Evolutionary conservation across 257 asterid genomes (phyloP), one percentile per base, ranked within the genome.

Genomic region (Solanum microdontum): DNA sequence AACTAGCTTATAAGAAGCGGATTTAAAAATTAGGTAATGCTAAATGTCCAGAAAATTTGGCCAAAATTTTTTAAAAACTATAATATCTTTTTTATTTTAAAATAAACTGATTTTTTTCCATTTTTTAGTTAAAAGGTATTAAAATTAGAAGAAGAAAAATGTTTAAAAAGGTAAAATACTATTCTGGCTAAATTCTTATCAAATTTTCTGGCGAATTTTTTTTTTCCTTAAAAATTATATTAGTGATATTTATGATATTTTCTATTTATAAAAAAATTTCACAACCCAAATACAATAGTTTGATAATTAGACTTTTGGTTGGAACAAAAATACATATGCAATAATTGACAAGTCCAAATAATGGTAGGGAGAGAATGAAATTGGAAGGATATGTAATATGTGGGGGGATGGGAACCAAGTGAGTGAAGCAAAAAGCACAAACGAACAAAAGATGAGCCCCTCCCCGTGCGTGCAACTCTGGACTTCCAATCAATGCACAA

Each of bases 391-490:
- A 64, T 24, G 43, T 8, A 7, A 55, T 48, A 21, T 84, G 75
- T 34, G 48, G 87, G 45, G 86, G 87, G 85, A 88, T 84, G 84
- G 90, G 92, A 84, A 88, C 86, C 94, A 93, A 87, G 89, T 88
- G 87, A 84, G 58, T 84, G 87, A 84, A 84, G 87, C 87, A 84
- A 84, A 84, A 84, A 66, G 87, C 87, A 68, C 32, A 84, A 84
- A 70, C 51, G 66, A 84, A 84, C 87, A 84, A 84, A 84, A 84
- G 62, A 84, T 43, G 84, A 79, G 82, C 28, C 87, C 85, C 43
- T 11, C 80, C 82, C 85, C 85, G 85, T 82, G 85, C 87, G 87
- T 84, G 87, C 87, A 84, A 84, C 82, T 39, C 87, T 84, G 87
- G 80, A 84, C 40, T 84, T 69, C 77, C 66, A 60, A 84, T 80